phyloP scores from a whole-genome alignment of 1,284 basidiomycete genomes.

The Cryptococcus jaspeensis region DNA sequence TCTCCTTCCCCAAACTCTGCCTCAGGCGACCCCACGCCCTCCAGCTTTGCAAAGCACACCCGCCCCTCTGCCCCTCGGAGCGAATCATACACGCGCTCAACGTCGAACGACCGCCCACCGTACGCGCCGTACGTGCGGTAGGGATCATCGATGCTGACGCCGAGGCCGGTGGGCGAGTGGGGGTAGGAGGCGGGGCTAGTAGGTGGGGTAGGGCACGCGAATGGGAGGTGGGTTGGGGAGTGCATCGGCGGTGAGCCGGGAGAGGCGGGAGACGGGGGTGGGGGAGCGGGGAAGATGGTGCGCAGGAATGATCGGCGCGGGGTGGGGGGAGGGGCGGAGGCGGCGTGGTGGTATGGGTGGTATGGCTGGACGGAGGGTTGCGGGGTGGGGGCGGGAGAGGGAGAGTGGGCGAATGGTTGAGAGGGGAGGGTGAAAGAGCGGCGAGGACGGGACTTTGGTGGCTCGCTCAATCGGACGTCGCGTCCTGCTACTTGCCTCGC shows the following conservation, averaged over 20 bases:
- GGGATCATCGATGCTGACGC: not conserved
- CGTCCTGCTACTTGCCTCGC: not conserved
- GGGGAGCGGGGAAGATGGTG: not conserved
- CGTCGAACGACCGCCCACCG: constrained; percentile 4
- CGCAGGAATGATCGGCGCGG: not conserved
- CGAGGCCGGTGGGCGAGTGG: not conserved
- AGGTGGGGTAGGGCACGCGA: not conserved
- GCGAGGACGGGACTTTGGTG: not conserved
- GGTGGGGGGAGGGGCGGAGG: not conserved
- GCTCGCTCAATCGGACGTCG: not conserved
- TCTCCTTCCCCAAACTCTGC: not conserved
- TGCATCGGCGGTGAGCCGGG: not conserved
- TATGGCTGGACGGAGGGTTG: not conserved
- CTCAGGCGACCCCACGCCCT: not conserved
- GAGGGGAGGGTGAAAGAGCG: not conserved
- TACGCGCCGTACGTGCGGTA: not conserved
- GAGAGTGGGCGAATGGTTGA: not conserved
- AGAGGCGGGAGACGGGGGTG: not conserved
- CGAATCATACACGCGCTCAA: constrained; percentile 1
- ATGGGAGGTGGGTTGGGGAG: not conserved
- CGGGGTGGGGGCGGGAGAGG: not conserved
- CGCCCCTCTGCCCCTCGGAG: not conserved
- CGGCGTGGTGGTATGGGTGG: not conserved
- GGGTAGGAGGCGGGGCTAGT: not conserved
- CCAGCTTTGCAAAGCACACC: constrained; percentile 7